A percentile compares a stretch with the other conserved stretches of the same genome.
phyloP scores from a whole-genome alignment of 208 protist genomes.

The Entamoeba nuttalli region DNA sequence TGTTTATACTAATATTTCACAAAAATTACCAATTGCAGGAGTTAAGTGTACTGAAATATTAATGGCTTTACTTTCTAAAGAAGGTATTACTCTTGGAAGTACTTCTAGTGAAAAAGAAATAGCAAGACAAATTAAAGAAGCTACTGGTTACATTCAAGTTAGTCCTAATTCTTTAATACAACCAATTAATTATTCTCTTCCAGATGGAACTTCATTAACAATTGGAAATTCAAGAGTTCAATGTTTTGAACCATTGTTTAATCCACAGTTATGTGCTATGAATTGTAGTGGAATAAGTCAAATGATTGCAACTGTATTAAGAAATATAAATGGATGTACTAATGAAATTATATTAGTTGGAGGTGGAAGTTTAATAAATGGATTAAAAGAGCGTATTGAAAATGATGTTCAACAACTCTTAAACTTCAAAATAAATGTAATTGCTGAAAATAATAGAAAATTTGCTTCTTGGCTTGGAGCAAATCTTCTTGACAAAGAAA shows the following conservation, averaged over 20 bases:
- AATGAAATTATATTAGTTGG: background rate
- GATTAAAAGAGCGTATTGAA: background rate
- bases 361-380: background rate
- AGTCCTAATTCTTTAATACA: background rate
- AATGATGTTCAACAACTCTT: background rate
- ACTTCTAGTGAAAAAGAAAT: background rate
- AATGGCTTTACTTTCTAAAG: background rate
- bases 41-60: background rate
- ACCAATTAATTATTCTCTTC: background rate
- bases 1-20: background rate
- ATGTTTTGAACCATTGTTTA: background rate
- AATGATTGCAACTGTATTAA: background rate
- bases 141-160: background rate
- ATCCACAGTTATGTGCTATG: background rate
- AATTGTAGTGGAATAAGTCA: background rate
- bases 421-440: background rate
- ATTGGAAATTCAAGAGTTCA: background rate
- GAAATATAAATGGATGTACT: background rate
- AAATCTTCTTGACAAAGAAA: background rate
- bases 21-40: background rate
- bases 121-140: background rate
- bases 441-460: background rate
- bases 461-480: background rate
- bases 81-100: background rate
- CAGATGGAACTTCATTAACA: background rate